These are phyloP conservation scores for Taphrina confusa DNA, from an alignment of 1,139 yeast genomes.

Conservation along the genomic window DNA sequence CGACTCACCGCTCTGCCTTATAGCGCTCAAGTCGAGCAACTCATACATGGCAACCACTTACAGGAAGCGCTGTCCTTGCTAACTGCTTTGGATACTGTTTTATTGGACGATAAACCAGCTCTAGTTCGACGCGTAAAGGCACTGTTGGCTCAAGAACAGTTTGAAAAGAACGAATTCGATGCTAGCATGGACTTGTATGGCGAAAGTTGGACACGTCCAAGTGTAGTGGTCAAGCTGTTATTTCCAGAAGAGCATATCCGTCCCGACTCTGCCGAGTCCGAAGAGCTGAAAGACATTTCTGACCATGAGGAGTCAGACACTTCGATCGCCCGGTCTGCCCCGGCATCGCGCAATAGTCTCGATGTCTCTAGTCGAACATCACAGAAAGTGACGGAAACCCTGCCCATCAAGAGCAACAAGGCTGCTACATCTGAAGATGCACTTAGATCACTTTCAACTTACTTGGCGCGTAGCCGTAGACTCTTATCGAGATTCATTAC, in stretches of 20 bases:
- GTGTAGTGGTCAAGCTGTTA: constrained; percentile 52
- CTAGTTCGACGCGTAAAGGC: constrained; percentile 54
- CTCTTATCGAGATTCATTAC: constrained; percentile 7
- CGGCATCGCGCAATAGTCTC: constrained; percentile 8
- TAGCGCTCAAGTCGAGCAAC: constrained; percentile 46
- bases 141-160: constrained; percentile 49
- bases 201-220: constrained; percentile 61
- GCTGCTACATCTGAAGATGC: constrained; percentile 4
- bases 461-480: constrained; percentile 22
- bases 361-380: constrained; percentile 2
- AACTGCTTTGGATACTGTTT: constrained; percentile 46
- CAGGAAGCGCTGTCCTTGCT: constrained; percentile 53
- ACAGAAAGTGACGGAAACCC: constrained; percentile 18
- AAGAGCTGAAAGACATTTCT: constrained; percentile 24
- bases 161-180: constrained; percentile 46
- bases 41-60: constrained; percentile 42
- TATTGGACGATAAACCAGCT: constrained; percentile 46
- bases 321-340: neutral
- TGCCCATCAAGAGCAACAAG: neutral
- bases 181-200: constrained; percentile 54
- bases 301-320: constrained; percentile 27
- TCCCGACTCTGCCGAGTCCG: constrained; percentile 43
- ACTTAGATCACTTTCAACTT: constrained; percentile 23
- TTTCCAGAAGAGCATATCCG: constrained; percentile 45
- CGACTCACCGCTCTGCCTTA: constrained; percentile 42